Evolutionary conservation across 805 yeast species (phyloP).

Genomic region (Candida sanyiensis): DNA sequence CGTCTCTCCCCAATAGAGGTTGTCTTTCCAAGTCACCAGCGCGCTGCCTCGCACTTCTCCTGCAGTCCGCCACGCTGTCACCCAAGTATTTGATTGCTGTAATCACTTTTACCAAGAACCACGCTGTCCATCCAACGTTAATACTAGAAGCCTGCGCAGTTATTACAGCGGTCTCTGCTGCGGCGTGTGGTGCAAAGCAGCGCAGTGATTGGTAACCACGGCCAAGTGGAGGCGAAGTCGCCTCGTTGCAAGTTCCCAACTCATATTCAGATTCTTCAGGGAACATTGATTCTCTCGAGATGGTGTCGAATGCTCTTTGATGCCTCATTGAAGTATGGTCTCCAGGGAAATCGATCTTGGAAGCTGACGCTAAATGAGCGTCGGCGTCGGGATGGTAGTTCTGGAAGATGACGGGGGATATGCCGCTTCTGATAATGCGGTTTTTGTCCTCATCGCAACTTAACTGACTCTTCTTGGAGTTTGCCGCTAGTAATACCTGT

Average conservation of each 20-base stretch:
- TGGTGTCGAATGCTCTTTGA: slow-evolving; percentile 11
- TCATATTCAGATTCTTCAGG: slow-evolving; percentile 8
- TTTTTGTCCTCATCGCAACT: not conserved
- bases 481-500: slow-evolving; percentile 2
- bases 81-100: not conserved
- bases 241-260: slow-evolving; percentile 5
- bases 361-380: not conserved
- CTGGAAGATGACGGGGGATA: slow-evolving; percentile 4
- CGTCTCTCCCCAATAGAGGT: slow-evolving; percentile 7
- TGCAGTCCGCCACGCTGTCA: not conserved
- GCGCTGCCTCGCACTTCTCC: not conserved
- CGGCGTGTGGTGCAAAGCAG: no score
- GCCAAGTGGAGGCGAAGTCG: no score
- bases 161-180: not conserved
- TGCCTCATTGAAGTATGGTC: slow-evolving; percentile 6
- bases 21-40: slow-evolving; percentile 15
- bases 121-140: not conserved
- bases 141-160: not conserved
- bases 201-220: no score
- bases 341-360: not conserved
- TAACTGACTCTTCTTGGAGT: not conserved
- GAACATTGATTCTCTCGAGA: slow-evolving; percentile 3
- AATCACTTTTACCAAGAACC: not conserved
- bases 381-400: not conserved
- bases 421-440: not conserved